phyloP scores from a whole-genome alignment of 2,329 filamentous ascomycete species.

The Colletotrichum sansevieriae region DNA sequence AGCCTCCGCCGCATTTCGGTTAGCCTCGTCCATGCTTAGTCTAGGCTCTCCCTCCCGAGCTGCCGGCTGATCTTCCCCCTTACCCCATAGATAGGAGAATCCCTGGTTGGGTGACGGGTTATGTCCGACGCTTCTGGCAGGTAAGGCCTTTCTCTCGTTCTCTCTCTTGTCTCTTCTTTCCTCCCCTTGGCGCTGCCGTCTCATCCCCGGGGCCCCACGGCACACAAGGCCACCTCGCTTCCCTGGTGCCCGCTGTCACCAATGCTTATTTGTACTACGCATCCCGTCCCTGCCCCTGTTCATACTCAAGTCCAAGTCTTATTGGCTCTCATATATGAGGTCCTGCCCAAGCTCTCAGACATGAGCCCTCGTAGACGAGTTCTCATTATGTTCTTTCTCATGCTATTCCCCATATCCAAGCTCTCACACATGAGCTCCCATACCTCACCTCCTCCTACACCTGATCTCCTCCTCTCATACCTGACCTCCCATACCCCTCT shows the following conservation, averaged over 20 bases:
- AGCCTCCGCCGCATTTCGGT: slow-evolving; percentile 97
- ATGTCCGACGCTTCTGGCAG: slow-evolving; percentile 98
- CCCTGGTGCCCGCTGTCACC: slow-evolving; percentile 22
- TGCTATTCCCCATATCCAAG: neutral
- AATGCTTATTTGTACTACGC: slow-evolving; percentile 38
- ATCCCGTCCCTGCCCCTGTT: slow-evolving; percentile 3
- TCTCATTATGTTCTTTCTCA: neutral
- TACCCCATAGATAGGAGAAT: slow-evolving; percentile 77
- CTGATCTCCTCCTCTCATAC: too few species aligned
- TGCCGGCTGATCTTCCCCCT: slow-evolving; percentile 38
- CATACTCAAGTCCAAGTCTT: neutral
- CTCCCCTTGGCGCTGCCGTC: slow-evolving; percentile 31
- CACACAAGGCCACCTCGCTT: slow-evolving; percentile 15
- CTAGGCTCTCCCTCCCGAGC: slow-evolving; percentile 21
- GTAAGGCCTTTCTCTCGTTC: slow-evolving; percentile 64
- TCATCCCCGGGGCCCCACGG: slow-evolving; percentile 22
- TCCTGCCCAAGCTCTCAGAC: neutral
- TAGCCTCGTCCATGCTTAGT: slow-evolving; percentile 46
- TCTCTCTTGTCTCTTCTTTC: slow-evolving; percentile 8
- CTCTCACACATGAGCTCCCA: neutral
- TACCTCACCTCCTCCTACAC: too few species aligned
- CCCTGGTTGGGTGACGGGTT: slow-evolving; percentile 91
- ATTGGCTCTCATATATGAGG: too few species aligned
- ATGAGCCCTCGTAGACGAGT: too few species aligned
- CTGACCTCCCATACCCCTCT: too few species aligned